Base-by-base conservation (phyloP, 2,329 filamentous ascomycete species). In the Diaporthe eres region DNA sequence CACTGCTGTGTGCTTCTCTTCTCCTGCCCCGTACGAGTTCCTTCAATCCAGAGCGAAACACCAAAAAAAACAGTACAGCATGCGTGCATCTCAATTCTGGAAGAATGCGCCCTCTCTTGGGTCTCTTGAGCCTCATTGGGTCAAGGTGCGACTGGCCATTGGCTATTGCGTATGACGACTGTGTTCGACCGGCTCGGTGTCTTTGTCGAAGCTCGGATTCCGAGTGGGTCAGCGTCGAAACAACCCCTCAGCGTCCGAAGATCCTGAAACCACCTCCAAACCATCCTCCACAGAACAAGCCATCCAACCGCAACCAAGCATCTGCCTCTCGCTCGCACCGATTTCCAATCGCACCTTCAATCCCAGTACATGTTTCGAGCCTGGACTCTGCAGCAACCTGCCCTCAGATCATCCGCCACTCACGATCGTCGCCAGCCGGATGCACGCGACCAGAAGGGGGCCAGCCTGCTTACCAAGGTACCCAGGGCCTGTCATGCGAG, bases 231-330 rank as follows among this genome's bases (percentile, higher is more conserved):
- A n/a, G 15, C 10, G 71, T 49, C 73, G 75, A 76, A 76, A 76
- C 75, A 61, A 68, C 55, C 55, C 39, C 57, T 39, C 28, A 28
- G 47, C 71, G 65, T 76, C 75, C 70, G 75, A 76, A 71, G 57
- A 76, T 76, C 55, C 75, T 76, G 75, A 76, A 76, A 76, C 75
- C 51, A 63, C 55, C 55, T 53, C 55, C 71, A 67, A 70, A 70
- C 65, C 65, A 70, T 42, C 47, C 34, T 42, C 65, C 65, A 55
- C 47, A 37, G 31, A 39, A 68, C 65, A 68, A 53, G 25, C 47
- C 47, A 68, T 25, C 47, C 65, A 68, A 68, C 65, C 65, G 31
- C 65, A 68, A n/a, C 63, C 19, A 10, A 49, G 61, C 61, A 34
- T 13, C 63, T 53, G 37, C 58, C 22, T 51, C 42, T 51, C 60